phyloP scores from a whole-genome alignment of 768 basidiomycete species.

The Antrodiella citrinella region DNA sequence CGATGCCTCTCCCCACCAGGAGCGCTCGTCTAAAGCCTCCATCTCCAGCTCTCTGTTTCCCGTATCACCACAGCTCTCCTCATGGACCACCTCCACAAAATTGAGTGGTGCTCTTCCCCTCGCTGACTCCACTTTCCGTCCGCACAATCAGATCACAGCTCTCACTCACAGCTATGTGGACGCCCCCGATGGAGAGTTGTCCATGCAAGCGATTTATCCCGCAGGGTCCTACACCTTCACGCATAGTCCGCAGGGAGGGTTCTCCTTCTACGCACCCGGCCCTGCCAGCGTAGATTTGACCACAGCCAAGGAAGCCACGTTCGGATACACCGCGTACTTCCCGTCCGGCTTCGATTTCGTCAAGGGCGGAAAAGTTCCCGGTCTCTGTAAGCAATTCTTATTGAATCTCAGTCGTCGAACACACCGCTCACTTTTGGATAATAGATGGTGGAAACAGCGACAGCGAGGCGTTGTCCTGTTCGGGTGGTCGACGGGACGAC shows the following conservation, averaged over 20 bases:
- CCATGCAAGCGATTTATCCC: conserved; percentile 20
- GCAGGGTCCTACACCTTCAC: conserved; percentile 48
- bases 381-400: conserved; percentile 43
- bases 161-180: conserved; percentile 18
- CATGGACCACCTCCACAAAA: conserved; percentile 20
- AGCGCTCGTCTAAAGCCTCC: not conserved
- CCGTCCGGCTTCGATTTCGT: conserved; percentile 54
- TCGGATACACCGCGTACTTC: conserved; percentile 58
- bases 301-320: conserved; percentile 57
- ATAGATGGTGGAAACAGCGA: conserved; percentile 50
- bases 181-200: conserved; percentile 18
- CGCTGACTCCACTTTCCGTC: conserved; percentile 19
- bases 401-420: conserved; percentile 6
- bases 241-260: conserved; percentile 42
- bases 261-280: conserved; percentile 68
- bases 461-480: conserved; percentile 46
- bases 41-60: conserved; percentile 17
- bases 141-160: conserved; percentile 14
- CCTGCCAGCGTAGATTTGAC: conserved; percentile 42
- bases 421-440: not conserved
- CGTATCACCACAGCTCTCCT: conserved; percentile 11
- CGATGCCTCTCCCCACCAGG: conserved; percentile 7
- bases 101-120: conserved; percentile 17
- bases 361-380: conserved; percentile 67
- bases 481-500: conserved; percentile 56